phyloP scores from a whole-genome alignment of 2,329 filamentous ascomycete genomes.

The Chalaropsis ovoidea region DNA sequence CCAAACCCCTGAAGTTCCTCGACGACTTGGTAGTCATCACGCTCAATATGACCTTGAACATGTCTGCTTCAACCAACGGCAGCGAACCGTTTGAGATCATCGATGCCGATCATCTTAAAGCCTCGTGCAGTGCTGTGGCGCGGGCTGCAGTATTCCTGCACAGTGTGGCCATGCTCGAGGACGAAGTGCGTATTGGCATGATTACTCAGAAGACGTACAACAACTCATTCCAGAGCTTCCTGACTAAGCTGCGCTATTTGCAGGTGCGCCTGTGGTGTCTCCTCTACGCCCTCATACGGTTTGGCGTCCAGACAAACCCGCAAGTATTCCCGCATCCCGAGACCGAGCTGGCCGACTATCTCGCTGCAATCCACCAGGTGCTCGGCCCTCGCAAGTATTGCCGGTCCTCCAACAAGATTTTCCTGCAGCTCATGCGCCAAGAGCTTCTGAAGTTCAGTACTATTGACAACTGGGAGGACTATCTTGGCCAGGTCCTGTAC shows the following conservation, averaged over 20 bases:
- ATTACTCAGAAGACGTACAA: constrained; percentile 49
- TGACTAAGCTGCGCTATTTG: constrained; percentile 71
- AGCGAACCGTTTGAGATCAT: constrained; percentile 61
- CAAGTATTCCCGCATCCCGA: constrained; percentile 55
- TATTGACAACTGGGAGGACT: constrained; percentile 73
- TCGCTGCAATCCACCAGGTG: constrained; percentile 73
- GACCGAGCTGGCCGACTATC: constrained; percentile 65
- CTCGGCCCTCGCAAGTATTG: constrained; percentile 77
- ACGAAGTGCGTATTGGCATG: constrained; percentile 71
- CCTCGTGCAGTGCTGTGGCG: constrained; percentile 61
- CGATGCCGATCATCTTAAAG: constrained; percentile 64
- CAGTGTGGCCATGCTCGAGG: constrained; percentile 69
- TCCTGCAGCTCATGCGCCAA: constrained; percentile 78
- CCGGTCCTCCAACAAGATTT: constrained; percentile 73
- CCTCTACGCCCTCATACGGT: constrained; percentile 69
- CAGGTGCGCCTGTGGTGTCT: constrained; percentile 81
- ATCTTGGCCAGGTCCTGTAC: constrained; percentile 74
- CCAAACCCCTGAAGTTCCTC: constrained; percentile 68
- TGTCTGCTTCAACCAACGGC: constrained; percentile 37
- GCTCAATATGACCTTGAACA: constrained; percentile 59
- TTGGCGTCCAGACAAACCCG: constrained; percentile 52
- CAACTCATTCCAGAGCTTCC: constrained; percentile 43
- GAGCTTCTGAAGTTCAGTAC: constrained; percentile 69
- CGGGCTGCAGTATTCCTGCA: constrained; percentile 67
- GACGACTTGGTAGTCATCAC: constrained; percentile 66